Evolutionary conservation across 164 flowering plant genomes (phyloP), one percentile per base, ranked within the genome.

Genomic region (Sedum album): DNA sequence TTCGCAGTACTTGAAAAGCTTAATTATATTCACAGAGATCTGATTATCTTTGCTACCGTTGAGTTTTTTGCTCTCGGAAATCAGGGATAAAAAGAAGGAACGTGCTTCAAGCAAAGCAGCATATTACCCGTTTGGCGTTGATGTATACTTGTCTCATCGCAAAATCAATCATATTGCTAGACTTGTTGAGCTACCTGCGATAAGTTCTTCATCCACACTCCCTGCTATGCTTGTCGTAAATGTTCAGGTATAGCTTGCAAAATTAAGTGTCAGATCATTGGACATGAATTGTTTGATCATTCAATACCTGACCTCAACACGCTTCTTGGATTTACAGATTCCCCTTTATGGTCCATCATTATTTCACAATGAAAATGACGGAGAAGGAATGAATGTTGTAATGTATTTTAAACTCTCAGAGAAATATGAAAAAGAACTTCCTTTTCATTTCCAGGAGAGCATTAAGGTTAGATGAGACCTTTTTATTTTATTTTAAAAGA

Each of bases 361-460:
- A 1, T 55, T 55, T 55, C 60, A 55, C 30, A 55, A 55, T 26
- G 60, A 55, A 10, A 25, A 25, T 33, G 99, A 95, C 74, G 99
- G 99, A 7, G 97, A 95, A 85, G 99, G 99, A 74, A 81, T 90
- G 78, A 89, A 26, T 55, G 31, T 26, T 25, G 60, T 55, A 26
- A 55, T 26, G 60, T 55, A 55, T 15, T 55, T 55, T 4, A 55
- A 23, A 31, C 31, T 55, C 13, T 55, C 60, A 55, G 60, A 23
- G 14, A 55, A 26, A 6, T 55, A 23, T 15, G 60, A 55, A 31
- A 55, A 55, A 55, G 60, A 55, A 23, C 30, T 55, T 23, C 60
- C 30, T 38, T 70, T 81, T 2, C 15, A 55, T 55, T 55, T 90
- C 74, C 94, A 84, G 60, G 31, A 55, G 60, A 55, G 60, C 30